Percentiles rank a stretch among this genome's conserved stretches.
phyloP scores from a whole-genome alignment of 352 stramenopile species.

The Elongisporangium undulatum region DNA sequence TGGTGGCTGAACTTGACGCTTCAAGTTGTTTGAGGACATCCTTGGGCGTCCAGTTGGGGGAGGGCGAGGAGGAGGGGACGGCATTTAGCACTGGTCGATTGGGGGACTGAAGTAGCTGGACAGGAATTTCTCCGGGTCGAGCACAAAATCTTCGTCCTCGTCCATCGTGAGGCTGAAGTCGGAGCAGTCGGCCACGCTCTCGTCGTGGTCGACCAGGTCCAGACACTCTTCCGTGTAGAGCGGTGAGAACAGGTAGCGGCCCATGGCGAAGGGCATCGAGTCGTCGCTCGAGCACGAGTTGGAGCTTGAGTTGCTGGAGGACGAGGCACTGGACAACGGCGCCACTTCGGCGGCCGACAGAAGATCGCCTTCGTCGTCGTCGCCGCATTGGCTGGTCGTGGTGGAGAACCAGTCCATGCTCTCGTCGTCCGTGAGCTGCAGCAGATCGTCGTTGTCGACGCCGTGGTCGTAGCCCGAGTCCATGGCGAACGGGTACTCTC shows the following conservation, averaged over 20 bases:
- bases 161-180: slow-evolving; percentile 28
- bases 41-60: not conserved
- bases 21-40: not conserved
- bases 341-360: slow-evolving; percentile 7
- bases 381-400: slow-evolving; percentile 12
- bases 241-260: slow-evolving; percentile 19
- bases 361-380: slow-evolving; percentile 21
- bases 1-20: not conserved
- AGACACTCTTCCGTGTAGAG: slow-evolving; percentile 22
- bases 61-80: not conserved
- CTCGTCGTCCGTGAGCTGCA: slow-evolving; percentile 79
- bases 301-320: slow-evolving; percentile 5
- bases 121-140: slow-evolving; percentile 84
- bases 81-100: slow-evolving; percentile 17
- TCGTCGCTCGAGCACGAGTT: slow-evolving; percentile 6
- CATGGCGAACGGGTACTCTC: slow-evolving; percentile 53
- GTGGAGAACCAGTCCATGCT: slow-evolving; percentile 77
- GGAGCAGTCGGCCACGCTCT: slow-evolving; percentile 18
- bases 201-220: slow-evolving; percentile 11
- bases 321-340: slow-evolving; percentile 3
- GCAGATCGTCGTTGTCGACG: slow-evolving; percentile 75
- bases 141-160: slow-evolving; percentile 80
- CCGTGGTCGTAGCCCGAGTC: slow-evolving; percentile 52
- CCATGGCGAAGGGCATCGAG: slow-evolving; percentile 10
- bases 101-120: slow-evolving; percentile 75